These are phyloP conservation scores for Cordyceps militaris DNA, from an alignment of 2,329 filamentous ascomycete species.

Conservation along the genomic window DNA sequence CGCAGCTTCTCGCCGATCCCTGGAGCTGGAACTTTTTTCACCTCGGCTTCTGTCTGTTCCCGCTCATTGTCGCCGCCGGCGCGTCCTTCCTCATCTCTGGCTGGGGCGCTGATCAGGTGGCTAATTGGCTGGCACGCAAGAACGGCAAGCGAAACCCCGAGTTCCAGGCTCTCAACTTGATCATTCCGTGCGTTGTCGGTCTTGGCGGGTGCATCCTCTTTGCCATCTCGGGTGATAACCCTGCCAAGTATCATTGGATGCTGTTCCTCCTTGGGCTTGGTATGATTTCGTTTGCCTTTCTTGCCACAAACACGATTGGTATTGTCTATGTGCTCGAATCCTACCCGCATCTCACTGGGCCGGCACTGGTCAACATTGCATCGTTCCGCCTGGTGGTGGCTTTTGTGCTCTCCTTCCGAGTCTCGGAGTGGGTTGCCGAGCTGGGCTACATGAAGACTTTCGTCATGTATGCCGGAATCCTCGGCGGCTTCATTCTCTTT, in stretches of 20 bases:
- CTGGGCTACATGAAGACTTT: slow-evolving; percentile 23
- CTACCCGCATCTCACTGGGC: slow-evolving; percentile 22
- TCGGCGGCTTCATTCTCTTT: slow-evolving; percentile 24
- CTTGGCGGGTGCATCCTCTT: slow-evolving; percentile 26
- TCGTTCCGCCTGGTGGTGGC: slow-evolving; percentile 25
- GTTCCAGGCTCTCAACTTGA: slow-evolving; percentile 25
- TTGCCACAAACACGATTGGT: slow-evolving; percentile 22
- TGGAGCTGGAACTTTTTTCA: slow-evolving; percentile 24
- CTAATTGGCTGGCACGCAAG: slow-evolving; percentile 23
- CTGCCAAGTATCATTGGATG: slow-evolving; percentile 20
- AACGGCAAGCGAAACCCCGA: slow-evolving; percentile 26
- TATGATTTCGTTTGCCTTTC: slow-evolving; percentile 24
- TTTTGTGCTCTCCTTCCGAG: slow-evolving; percentile 24
- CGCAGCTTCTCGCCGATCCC: slow-evolving; percentile 21
- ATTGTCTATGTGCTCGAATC: slow-evolving; percentile 28
- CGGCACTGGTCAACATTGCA: slow-evolving; percentile 27
- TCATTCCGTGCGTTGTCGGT: slow-evolving; percentile 24
- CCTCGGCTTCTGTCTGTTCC: slow-evolving; percentile 22
- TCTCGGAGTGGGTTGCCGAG: slow-evolving; percentile 22
- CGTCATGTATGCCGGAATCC: slow-evolving; percentile 25
- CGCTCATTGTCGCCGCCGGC: slow-evolving; percentile 17
- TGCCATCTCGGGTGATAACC: slow-evolving; percentile 22
- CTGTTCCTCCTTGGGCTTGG: slow-evolving; percentile 21
- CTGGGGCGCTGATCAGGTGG: slow-evolving; percentile 23
- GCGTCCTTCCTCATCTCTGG: slow-evolving; percentile 22